Evolutionary conservation across 176 grass and related monocot species (phyloP).

Genomic region (Phragmites australis): DNA sequence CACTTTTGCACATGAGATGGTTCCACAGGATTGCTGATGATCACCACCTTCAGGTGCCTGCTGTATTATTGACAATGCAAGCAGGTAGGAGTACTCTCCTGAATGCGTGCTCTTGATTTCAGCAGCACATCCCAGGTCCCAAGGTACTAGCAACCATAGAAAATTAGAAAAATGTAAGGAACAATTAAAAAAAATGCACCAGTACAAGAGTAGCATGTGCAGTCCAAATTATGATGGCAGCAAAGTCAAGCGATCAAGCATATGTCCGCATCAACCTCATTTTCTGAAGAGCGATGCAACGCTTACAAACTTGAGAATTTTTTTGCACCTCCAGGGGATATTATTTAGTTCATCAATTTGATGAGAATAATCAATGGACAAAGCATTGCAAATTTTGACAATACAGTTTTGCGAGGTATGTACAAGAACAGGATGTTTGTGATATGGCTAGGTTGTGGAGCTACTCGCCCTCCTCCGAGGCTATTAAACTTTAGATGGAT

Average conservation of each 20-base stretch:
- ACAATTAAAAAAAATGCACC: constrained; percentile 28
- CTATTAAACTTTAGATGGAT: too few relatives aligned
- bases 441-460: too few relatives aligned
- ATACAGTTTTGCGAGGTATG: not conserved
- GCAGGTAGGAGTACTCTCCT: constrained; percentile 7
- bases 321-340: not conserved
- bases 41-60: constrained; percentile 41
- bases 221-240: constrained; percentile 33
- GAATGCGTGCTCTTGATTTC: constrained; percentile 22
- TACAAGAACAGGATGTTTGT: not conserved
- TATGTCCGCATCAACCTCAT: not conserved
- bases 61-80: constrained; percentile 30
- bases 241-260: constrained; percentile 31
- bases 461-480: too few relatives aligned
- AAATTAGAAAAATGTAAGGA: constrained; percentile 36
- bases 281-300: constrained; percentile 24
- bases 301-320: not conserved
- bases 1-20: constrained; percentile 45
- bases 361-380: not conserved
- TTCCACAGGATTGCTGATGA: constrained; percentile 30
- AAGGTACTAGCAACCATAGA: constrained; percentile 49
- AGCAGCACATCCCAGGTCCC: constrained; percentile 36
- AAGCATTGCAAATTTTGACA: not conserved
- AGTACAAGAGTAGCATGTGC: constrained; percentile 38
- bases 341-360: not conserved